Base-by-base conservation (phyloP, 2,329 filamentous ascomycete species). In the Penicillium occitanis region DNA sequence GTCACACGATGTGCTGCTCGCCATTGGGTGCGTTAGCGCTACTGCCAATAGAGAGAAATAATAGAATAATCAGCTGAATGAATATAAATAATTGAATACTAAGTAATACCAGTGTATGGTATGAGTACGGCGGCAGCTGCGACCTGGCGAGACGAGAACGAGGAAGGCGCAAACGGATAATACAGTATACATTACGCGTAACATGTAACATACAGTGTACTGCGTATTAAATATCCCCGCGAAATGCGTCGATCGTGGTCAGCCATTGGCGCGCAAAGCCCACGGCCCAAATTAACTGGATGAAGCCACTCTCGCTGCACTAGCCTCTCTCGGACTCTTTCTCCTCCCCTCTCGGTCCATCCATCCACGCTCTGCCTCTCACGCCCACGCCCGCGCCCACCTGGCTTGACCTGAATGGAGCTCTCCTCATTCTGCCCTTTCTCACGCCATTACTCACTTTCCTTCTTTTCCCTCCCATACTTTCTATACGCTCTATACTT, bases 391-490 rank as follows among this genome's bases (percentile, higher is more conserved):
- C 60, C 60, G 13, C 60, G 33, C 19, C 60, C 60, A 33, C 40
- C 53, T 57, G 53, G 30, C 53, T 37, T 57, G 53, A 40, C 50
- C 50, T 53, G 25, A 53, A 53, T 53, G 50, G 62, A 58, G 62
- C 63, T 71, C 60, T 65, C 61, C 19, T 66, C 63, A 64, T 69
- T 69, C 64, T 67, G 69, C 67, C 65, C 65, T 70, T 70, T 69
- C 62, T 64, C 62, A 22, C 62, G 37, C 62, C 40, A 57, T 63
- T 37, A 70, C 70, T 51, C 37, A 53, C 37, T 59, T 33, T 58
- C 10, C 68, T 73, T 10, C 68, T 73, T 69, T 71, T 67, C 66
- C 51, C 67, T 44, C 64, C 61, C 63, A 55, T 67, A 67, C 68
- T 69, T 64, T 65, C 68, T 17, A 62, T 35, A 35, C 46, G 65